Base-by-base conservation (phyloP, 192 early-diverging fungal species). In the Linnemannia elongata region DNA sequence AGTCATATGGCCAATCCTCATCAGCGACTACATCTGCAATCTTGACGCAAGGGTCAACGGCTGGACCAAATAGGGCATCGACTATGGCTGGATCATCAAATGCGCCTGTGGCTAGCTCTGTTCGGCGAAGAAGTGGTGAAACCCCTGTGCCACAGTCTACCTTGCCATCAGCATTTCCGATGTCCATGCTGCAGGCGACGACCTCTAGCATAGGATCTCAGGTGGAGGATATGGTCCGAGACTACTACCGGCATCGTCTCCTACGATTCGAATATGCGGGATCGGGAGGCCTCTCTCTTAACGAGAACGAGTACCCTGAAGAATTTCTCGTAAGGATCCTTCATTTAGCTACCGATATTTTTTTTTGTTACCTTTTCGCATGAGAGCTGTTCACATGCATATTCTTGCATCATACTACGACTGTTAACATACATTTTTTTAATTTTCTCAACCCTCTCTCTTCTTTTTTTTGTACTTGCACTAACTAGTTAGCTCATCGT, bases 181-280 rank as follows among this genome's bases (percentile, higher is more conserved):
- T 73, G 5, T 82, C 81, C 0, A 77, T 82, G 75, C 70, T 82
- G 1, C 81, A 82, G 36, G 66, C 81, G 15, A 77, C 81, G 1
- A 38, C n/a, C 18, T 24, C 42, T 20, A 54, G 76, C 27, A 69
- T 77, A 13, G 41, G 70, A 20, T 1, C 45, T 9, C 20, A 38
- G 12, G 60, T 76, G 22, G 81, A 82, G 33, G 49, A 76, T n/a
- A 27, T 77, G 4, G 41, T 55, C 17, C 33, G 70, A 38, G 36
- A 66, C 4, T 77, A 77, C 38, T 27, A 57, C 41, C 72, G 33
- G 35, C 42, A 72, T 49, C 68, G 81, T 10, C 33, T 77, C n/a
- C 27, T 20, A 41, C 68, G 75, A 20, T 77, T 55, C 24, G 70
- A 77, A 35, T 82, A 63, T 41, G 39, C 75, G 1, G 41, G 39